A percentile compares a stretch with the other conserved stretches of the same genome.
Evolutionary conservation across 148 eudicot genomes (phyloP).

Genomic region (Pouteria glomerata): DNA sequence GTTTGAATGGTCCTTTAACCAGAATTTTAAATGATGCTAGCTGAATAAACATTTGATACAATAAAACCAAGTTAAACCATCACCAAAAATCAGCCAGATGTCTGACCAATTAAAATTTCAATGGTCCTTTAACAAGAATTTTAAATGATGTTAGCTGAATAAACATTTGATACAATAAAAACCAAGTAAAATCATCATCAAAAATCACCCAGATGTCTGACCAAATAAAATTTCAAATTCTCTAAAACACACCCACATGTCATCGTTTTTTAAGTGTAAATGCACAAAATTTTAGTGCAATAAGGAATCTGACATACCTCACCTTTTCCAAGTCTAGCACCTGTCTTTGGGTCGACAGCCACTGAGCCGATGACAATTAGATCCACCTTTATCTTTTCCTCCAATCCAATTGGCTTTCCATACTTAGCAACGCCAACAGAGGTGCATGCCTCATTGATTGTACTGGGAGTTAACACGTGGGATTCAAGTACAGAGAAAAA

Average conservation of each 20-base stretch:
- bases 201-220: not conserved
- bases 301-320: conserved; percentile 46
- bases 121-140: not conserved
- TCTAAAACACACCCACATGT: not conserved
- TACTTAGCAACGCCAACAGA: conserved; percentile 91
- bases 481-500: conserved; percentile 86
- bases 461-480: conserved; percentile 44
- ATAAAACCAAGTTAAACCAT: not conserved
- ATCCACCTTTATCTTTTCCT: conserved; percentile 87
- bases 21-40: not conserved
- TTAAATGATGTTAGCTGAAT: not conserved
- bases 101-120: not conserved
- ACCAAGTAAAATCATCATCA: not conserved
- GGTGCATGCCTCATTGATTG: conserved; percentile 79
- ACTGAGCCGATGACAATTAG: conserved; percentile 88
- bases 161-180: not conserved
- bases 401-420: conserved; percentile 82
- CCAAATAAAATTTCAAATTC: not conserved
- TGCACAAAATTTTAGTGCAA: not conserved
- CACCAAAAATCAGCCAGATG: not conserved
- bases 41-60: not conserved
- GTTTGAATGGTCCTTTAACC: not conserved
- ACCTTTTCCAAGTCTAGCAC: conserved; percentile 98
- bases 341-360: conserved; percentile 85
- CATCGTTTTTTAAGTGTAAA: not conserved